Conservation (phyloP, 306 rosid genomes). For the Purshia tridentata region DNA sequence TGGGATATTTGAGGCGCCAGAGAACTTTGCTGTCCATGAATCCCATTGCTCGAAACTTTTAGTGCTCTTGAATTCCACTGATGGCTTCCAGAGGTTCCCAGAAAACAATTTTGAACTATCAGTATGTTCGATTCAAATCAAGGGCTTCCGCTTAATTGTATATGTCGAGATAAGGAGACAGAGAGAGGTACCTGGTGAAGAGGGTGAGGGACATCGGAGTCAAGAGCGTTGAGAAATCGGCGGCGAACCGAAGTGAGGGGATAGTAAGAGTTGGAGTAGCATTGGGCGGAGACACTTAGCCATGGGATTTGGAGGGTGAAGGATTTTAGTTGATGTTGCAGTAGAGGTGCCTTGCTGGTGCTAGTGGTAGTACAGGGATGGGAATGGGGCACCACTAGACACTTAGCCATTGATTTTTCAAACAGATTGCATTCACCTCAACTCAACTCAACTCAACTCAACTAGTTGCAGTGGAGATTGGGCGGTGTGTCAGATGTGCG, state of each 20-base stretch:
- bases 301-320: too few relatives aligned
- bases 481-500: conserved; percentile 24
- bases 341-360: neutral
- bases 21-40: conserved; percentile 70
- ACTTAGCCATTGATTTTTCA: conserved; percentile 12
- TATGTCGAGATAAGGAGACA: too few relatives aligned
- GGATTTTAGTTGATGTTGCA: neutral
- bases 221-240: conserved; percentile 39
- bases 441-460: neutral
- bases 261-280: neutral
- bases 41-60: conserved; percentile 68
- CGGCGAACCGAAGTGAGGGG: conserved; percentile 27
- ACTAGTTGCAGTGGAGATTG: conserved; percentile 23
- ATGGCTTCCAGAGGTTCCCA: conserved; percentile 42
- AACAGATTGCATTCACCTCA: neutral
- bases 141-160: neutral
- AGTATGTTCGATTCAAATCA: neutral
- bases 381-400: neutral
- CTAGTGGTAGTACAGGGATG: neutral
- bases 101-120: conserved; percentile 4
- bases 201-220: conserved; percentile 50
- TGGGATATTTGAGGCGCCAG: conserved; percentile 81
- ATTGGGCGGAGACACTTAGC: neutral
- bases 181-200: conserved; percentile 47
- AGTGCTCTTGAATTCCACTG: conserved; percentile 39